These are phyloP conservation scores for Quercus aquifolioides DNA, from an alignment of 306 rosid species.

Conservation along the genomic window DNA sequence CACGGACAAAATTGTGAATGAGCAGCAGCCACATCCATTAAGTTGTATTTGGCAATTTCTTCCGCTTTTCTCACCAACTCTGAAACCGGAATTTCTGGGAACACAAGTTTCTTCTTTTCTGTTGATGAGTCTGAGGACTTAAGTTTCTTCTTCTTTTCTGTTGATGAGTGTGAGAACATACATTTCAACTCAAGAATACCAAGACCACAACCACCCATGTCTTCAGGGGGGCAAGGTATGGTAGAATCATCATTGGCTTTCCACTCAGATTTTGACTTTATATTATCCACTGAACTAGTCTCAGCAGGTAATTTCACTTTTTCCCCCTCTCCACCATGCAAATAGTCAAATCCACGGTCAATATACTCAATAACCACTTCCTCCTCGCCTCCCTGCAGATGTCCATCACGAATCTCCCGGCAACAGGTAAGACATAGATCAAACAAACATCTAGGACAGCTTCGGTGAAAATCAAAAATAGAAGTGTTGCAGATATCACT, in stretches of 20 bases:
- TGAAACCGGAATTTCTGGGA: conserved; percentile 24
- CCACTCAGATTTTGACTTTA: conserved; percentile 47
- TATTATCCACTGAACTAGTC: conserved; percentile 2
- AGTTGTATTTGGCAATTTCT: conserved; percentile 33
- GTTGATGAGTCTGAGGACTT: no score
- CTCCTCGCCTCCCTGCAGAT: conserved; percentile 47
- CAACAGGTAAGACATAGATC: conserved; percentile 87
- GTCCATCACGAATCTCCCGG: conserved; percentile 64
- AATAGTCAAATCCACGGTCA: conserved; percentile 33
- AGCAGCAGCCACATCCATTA: conserved; percentile 20
- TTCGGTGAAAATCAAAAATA: conserved; percentile 75
- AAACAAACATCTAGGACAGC: conserved; percentile 58
- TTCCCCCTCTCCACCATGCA: conserved; percentile 38
- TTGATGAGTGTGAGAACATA: conserved; percentile 3
- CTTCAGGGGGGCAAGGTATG: conserved; percentile 61
- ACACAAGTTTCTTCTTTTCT: no score
- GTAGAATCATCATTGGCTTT: conserved; percentile 51
- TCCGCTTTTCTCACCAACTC: conserved; percentile 60
- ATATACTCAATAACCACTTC: conserved; percentile 35
- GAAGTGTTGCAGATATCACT: conserved; percentile 83
- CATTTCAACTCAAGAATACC: conserved; percentile 60
- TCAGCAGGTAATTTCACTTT: neutral
- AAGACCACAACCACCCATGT: conserved; percentile 41
- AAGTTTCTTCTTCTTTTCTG: no score
- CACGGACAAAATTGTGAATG: conserved; percentile 45